A percentile compares a stretch with the other conserved stretches of the same genome.
Evolutionary conservation across 2,329 filamentous ascomycete genomes (phyloP).

Genomic region (Reticulascus tulasneorum): DNA sequence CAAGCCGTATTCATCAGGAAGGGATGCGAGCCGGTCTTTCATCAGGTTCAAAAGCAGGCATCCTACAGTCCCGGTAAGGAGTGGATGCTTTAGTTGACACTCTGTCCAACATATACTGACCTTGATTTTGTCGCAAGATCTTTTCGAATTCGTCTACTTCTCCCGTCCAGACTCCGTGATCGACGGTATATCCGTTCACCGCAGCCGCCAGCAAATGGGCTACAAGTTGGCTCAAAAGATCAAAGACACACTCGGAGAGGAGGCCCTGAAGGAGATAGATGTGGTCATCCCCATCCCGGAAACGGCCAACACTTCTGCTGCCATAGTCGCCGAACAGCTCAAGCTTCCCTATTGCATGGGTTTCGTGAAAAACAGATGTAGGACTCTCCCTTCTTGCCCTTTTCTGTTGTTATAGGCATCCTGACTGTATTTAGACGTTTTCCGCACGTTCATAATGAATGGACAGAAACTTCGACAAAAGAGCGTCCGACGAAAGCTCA

Average conservation of each 20-base stretch:
- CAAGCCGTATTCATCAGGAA: slow-evolving; percentile 84
- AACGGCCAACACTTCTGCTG: slow-evolving; percentile 77
- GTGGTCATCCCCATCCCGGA: slow-evolving; percentile 72
- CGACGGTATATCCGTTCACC: slow-evolving; percentile 83
- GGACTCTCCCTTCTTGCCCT: too few relatives aligned
- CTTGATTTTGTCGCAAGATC: neutral
- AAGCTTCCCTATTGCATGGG: slow-evolving; percentile 75
- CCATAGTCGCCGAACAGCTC: slow-evolving; percentile 69
- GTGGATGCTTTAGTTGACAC: neutral
- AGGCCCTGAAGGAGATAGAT: slow-evolving; percentile 73
- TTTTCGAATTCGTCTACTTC: slow-evolving; percentile 84
- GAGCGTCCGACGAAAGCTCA: slow-evolving; percentile 85
- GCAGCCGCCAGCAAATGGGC: slow-evolving; percentile 83
- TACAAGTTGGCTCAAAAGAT: slow-evolving; percentile 73
- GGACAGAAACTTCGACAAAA: slow-evolving; percentile 77
- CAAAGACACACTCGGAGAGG: slow-evolving; percentile 60
- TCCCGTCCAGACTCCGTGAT: slow-evolving; percentile 77
- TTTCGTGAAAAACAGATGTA: slow-evolving; percentile 87
- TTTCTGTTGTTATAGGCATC: neutral
- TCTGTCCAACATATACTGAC: neutral
- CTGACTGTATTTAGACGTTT: slow-evolving; percentile 24
- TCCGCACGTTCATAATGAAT: slow-evolving; percentile 76
- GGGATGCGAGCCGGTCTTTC: slow-evolving; percentile 68
- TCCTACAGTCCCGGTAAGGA: slow-evolving; percentile 70
- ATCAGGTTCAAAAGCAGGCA: slow-evolving; percentile 65